These are phyloP conservation scores for Rosa multiflora DNA, from an alignment of 306 rosid species.

Conservation along the genomic window DNA sequence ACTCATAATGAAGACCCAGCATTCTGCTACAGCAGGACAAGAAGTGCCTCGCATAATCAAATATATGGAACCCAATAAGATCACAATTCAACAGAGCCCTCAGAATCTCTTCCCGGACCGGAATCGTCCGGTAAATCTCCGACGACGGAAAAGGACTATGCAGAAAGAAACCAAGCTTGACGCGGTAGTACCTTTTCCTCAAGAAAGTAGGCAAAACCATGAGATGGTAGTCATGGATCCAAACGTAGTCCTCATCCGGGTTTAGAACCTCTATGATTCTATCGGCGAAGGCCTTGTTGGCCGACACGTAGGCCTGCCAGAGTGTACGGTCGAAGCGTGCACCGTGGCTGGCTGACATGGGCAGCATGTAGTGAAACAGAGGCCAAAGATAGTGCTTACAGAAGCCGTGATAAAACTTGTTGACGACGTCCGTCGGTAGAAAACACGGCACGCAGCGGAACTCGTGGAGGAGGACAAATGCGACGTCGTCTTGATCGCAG, in stretches of 20 bases:
- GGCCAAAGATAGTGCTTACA: conserved; percentile 90
- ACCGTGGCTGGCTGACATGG: conserved; percentile 52
- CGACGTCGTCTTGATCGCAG: conserved; percentile 49
- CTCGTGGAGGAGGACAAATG: conserved; percentile 35
- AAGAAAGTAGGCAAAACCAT: conserved; percentile 62
- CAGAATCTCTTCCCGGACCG: conserved; percentile 57
- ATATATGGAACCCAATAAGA: conserved; percentile 68
- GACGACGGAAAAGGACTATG: conserved; percentile 66
- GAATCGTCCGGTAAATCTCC: conserved; percentile 59
- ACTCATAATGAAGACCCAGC: conserved; percentile 67
- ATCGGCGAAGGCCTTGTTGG: conserved; percentile 62
- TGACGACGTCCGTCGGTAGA: conserved; percentile 31
- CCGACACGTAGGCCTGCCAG: conserved; percentile 61
- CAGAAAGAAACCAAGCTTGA: conserved; percentile 62
- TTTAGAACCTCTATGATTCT: conserved; percentile 58
- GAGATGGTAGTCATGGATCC: conserved; percentile 81
- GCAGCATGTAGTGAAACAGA: conserved; percentile 73
- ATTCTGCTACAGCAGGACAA: conserved; percentile 72
- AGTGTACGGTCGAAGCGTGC: conserved; percentile 50
- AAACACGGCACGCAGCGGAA: conserved; percentile 69
- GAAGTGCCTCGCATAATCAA: conserved; percentile 75
- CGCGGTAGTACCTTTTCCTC: conserved; percentile 47
- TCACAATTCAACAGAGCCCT: conserved; percentile 60
- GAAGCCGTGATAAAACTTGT: conserved; percentile 61
- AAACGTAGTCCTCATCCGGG: conserved; percentile 63